Evolutionary conservation across 345 rosid species (phyloP).

Genomic region (Brassica incana): DNA sequence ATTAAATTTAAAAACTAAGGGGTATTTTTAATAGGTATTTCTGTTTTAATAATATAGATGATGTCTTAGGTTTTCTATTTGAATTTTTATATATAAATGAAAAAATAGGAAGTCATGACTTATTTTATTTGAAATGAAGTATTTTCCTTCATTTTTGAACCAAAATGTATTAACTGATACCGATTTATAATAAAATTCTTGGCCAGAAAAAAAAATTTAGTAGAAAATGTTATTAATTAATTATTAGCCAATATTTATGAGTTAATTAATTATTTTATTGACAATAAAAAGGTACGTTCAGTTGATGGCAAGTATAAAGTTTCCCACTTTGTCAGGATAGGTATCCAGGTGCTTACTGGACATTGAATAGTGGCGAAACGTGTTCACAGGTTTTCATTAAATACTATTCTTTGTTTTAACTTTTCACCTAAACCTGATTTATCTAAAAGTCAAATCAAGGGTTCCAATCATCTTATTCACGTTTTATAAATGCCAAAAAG

Average conservation of each 20-base stretch:
- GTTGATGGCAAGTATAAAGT: background rate
- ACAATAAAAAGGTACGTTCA: background rate
- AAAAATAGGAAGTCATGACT: background rate
- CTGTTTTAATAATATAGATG: background rate
- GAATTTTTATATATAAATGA: background rate
- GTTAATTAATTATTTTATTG: background rate
- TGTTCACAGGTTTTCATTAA: conserved; percentile 7
- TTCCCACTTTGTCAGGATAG: background rate
- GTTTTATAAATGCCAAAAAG: background rate
- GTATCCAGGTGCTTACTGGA: background rate
- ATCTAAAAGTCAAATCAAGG: background rate
- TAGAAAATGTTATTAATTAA: background rate
- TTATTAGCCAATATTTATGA: background rate
- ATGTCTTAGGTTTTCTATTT: background rate
- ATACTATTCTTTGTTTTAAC: background rate
- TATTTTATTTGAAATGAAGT: too few species aligned
- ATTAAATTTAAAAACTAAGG: too few species aligned
- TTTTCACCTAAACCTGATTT: background rate
- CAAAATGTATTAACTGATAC: too few species aligned
- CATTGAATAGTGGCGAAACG: conserved; percentile 18
- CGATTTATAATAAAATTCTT: too few species aligned
- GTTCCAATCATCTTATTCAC: background rate
- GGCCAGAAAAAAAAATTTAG: background rate
- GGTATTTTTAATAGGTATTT: too few species aligned
- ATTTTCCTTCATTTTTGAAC: too few species aligned